Percentiles rank a stretch among this genome's conserved stretches.
Conservation (phyloP, 2,329 filamentous ascomycete genomes). For the Fusarium anthophilum region DNA sequence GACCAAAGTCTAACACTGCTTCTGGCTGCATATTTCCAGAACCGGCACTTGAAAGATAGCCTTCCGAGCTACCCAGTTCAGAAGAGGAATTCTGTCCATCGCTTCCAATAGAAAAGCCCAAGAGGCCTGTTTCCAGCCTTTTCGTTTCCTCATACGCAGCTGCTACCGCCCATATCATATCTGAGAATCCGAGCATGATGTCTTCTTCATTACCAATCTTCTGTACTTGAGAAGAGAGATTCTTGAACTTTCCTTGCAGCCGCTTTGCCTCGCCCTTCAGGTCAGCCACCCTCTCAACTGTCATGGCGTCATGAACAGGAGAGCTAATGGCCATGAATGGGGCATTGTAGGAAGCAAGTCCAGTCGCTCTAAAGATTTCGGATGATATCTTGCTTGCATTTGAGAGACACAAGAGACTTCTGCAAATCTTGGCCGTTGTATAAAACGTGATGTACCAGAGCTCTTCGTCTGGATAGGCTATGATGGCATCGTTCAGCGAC, state of each 20-base stretch:
- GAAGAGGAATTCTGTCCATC: background rate
- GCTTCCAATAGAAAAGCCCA: background rate
- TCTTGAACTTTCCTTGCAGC: background rate
- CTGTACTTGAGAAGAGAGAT: background rate
- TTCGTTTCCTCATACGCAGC: background rate
- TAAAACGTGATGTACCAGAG: slow-evolving; percentile 16
- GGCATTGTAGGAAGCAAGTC: background rate
- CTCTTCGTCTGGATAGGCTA: background rate
- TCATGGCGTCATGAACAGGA: background rate
- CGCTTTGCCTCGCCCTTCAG: background rate
- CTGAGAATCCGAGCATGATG: background rate
- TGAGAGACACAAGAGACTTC: slow-evolving; percentile 6
- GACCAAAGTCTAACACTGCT: background rate
- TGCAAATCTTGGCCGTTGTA: slow-evolving; percentile 10
- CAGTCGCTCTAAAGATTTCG: background rate
- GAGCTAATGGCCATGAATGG: background rate
- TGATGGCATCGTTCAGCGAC: background rate
- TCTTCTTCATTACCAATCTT: background rate
- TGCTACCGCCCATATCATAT: slow-evolving; percentile 13
- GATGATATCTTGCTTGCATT: slow-evolving; percentile 9
- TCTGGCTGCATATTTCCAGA: background rate
- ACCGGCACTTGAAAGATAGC: slow-evolving; percentile 3
- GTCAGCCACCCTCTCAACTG: background rate
- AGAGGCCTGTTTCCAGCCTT: background rate
- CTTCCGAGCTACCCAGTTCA: background rate